A percentile compares a stretch with the other conserved stretches of the same genome.
Evolutionary conservation across 371 early-diverging fungal genomes (phyloP).

Genomic region (Encephalitozoon hellem): DNA sequence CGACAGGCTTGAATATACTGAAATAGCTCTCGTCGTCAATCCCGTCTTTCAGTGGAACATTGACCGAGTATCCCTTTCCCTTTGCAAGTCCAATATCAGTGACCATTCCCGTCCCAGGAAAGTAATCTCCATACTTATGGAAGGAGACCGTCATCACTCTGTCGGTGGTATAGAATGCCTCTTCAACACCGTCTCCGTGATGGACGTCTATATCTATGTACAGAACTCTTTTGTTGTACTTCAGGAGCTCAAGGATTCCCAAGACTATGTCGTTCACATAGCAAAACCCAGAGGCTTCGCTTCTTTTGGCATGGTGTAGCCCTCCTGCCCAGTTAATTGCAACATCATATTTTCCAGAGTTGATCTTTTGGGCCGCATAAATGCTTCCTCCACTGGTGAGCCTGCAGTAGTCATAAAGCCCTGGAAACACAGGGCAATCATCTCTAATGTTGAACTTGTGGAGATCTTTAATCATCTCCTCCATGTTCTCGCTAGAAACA

Average conservation of each 20-base stretch:
- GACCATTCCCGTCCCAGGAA: slow-evolving; percentile 86
- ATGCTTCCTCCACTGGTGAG: slow-evolving; percentile 55
- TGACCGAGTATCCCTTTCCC: slow-evolving; percentile 82
- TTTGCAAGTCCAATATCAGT: slow-evolving; percentile 66
- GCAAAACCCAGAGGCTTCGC: slow-evolving; percentile 91
- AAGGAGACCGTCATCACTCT: slow-evolving; percentile 95
- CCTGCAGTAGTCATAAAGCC: slow-evolving; percentile 61
- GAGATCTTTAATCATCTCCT: slow-evolving; percentile 69
- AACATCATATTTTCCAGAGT: slow-evolving; percentile 76
- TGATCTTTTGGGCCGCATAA: slow-evolving; percentile 74
- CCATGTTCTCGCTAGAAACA: slow-evolving; percentile 80
- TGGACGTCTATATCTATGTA: slow-evolving; percentile 98
- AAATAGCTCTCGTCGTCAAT: slow-evolving; percentile 85
- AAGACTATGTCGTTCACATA: slow-evolving; percentile 98
- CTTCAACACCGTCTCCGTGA: slow-evolving; percentile 95
- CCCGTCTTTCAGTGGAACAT: slow-evolving; percentile 89
- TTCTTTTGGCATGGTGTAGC: slow-evolving; percentile 90
- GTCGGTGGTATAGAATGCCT: slow-evolving; percentile 95
- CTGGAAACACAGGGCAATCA: slow-evolving; percentile 69
- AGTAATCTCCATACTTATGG: slow-evolving; percentile 91
- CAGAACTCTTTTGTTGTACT: slow-evolving; percentile 80
- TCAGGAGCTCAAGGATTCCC: slow-evolving; percentile 82
- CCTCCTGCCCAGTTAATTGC: slow-evolving; percentile 97
- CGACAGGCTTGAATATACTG: slow-evolving; percentile 72
- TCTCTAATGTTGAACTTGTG: slow-evolving; percentile 67